Evolutionary conservation across 345 rosid species (phyloP), one percentile per base, ranked within the genome.

Genomic region (Hibiscus trionum): DNA sequence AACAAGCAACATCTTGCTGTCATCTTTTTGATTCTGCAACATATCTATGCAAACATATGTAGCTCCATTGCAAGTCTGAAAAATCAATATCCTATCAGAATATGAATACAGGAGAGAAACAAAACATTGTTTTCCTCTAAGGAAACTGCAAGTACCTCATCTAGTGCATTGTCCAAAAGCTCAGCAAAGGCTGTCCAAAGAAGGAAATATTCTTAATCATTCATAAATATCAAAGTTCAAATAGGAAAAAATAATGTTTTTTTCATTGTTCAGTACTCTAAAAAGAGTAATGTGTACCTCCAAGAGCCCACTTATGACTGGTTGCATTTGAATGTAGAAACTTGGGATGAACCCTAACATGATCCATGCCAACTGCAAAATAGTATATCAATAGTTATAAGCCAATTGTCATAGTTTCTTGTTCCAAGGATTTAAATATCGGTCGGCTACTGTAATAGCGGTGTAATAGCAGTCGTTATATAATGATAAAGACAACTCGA

Each of bases 221-320:
- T 46, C 17, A 69, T 59, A 15, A 61, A 42, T 14, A 52, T n/a
- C 46, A 4, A 72, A 21, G 33, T 67, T 52, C 39, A 26, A 44
- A 76, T 24, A 31, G 11, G 31, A 58, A 58, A 15, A 24, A 75
- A 7, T n/a, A 58, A 11, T 24, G 31, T 19, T 56, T 55, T 52
- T 19, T 29, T 4, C n/a, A 68, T 29, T 66, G 6, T 10, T 42
- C 5, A 65, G 33, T 8, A 11, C 14, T 39, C 61, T 1, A 21
- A 17, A 39, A 39, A 37, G 0, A 2, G 16, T 21, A 9, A 17
- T 29, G 69, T 59, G 61, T 84, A 87, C 94, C 94, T 83, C 98
- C 98, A 60, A 93, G 90, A 50, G 97, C 96, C 97, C 98, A 93
- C 70, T 89, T 93, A 29, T 93, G 98, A 68, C 97, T 89, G 29